These are phyloP conservation scores for Rhizodiscina lignyota DNA, from an alignment of 495 filamentous ascomycete species.

Conservation along the genomic window DNA sequence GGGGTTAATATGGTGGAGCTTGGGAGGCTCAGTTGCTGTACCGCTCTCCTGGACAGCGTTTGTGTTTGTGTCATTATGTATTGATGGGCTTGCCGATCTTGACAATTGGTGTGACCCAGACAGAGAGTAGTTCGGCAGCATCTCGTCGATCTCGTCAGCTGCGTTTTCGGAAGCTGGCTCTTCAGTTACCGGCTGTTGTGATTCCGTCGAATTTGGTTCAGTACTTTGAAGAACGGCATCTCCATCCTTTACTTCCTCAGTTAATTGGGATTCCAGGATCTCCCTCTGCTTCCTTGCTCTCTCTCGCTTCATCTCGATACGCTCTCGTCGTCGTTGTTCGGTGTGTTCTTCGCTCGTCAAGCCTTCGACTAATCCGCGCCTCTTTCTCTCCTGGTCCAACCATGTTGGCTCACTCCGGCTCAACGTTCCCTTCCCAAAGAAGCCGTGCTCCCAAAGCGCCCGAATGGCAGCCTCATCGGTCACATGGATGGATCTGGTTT, in stretches of 20 bases:
- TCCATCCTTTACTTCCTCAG: constrained; percentile 36
- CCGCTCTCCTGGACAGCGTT: not conserved
- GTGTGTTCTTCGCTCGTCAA: constrained; percentile 66
- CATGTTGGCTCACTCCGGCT: constrained; percentile 90
- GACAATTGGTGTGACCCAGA: no score
- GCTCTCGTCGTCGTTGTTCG: constrained; percentile 56
- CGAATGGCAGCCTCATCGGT: constrained; percentile 56
- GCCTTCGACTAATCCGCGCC: constrained; percentile 42
- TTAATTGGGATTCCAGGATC: constrained; percentile 53
- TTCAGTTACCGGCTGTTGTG: no score
- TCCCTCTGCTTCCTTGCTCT: constrained; percentile 72
- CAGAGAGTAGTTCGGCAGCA: no score
- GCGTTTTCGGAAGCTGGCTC: no score
- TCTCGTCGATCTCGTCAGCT: not conserved
- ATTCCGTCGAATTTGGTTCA: no score
- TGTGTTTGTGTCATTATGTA: not conserved
- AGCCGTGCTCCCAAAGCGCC: constrained; percentile 85
- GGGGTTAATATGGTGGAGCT: not conserved
- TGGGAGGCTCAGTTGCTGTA: not conserved
- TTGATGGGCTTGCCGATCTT: not conserved
- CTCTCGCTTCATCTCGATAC: constrained; percentile 73
- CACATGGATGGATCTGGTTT: constrained; percentile 73
- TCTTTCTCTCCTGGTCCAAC: constrained; percentile 65
- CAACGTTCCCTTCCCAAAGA: constrained; percentile 85
- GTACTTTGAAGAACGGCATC: not conserved